Percentiles rank a stretch among this genome's conserved stretches.
These are phyloP conservation scores for Aureobasidium vineae DNA, from an alignment of 2,329 filamentous ascomycete species.

Conservation along the genomic window DNA sequence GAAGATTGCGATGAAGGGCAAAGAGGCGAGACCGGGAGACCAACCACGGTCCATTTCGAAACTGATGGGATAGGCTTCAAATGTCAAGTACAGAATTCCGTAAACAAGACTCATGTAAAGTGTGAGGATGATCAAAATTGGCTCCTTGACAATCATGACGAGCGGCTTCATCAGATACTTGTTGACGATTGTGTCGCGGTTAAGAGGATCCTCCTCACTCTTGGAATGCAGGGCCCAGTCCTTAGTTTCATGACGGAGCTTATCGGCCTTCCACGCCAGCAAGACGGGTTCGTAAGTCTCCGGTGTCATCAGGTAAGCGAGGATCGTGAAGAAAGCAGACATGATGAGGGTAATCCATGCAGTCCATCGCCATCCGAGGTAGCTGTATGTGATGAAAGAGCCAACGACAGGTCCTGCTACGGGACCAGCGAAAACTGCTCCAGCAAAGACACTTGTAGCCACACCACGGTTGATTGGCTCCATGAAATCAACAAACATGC, in stretches of 20 bases:
- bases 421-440: conserved; percentile 37
- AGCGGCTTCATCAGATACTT: conserved; percentile 29
- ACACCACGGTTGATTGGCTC: conserved; percentile 42
- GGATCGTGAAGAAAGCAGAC: conserved; percentile 41
- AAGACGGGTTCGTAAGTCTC: conserved; percentile 54
- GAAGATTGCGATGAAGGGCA: conserved; percentile 44
- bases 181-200: conserved; percentile 17
- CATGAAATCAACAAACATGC: conserved; percentile 52
- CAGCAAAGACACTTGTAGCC: conserved; percentile 36
- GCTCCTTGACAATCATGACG: conserved; percentile 32
- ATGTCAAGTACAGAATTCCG: conserved; percentile 47
- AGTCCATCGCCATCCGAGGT: conserved; percentile 38
- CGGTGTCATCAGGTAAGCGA: conserved; percentile 47
- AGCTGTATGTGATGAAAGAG: conserved; percentile 33
- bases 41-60: conserved; percentile 44
- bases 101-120: conserved; percentile 38
- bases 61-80: conserved; percentile 48
- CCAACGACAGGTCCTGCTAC: conserved; percentile 34
- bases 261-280: conserved; percentile 48
- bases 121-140: conserved; percentile 30
- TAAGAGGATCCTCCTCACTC: conserved; percentile 24
- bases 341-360: conserved; percentile 38
- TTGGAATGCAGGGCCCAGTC: conserved; percentile 51
- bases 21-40: conserved; percentile 41
- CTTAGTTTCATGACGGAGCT: conserved; percentile 48